These are phyloP conservation scores for Phanerochaete sordida DNA, from an alignment of 768 basidiomycete species.

Conservation along the genomic window DNA sequence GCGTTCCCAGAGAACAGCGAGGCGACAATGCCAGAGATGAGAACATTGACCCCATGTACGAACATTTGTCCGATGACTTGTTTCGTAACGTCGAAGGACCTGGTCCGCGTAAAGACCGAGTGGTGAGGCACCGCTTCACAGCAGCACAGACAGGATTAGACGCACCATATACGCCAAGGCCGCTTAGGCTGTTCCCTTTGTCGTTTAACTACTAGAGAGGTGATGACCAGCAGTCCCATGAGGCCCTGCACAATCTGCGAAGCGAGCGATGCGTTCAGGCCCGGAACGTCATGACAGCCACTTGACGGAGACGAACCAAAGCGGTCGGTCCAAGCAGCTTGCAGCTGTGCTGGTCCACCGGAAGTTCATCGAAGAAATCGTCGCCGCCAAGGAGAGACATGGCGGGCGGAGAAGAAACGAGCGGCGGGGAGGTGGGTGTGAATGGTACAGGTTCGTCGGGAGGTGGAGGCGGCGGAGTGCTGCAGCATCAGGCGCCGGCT, in stretches of 20 bases:
- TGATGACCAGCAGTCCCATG: conserved; percentile 89
- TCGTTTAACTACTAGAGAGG: conserved; percentile 83
- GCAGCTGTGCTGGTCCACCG: conserved; percentile 42
- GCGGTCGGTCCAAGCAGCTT: conserved; percentile 46
- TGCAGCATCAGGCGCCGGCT: not conserved
- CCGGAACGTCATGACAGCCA: not conserved
- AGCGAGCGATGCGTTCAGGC: conserved; percentile 3
- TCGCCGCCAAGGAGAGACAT: conserved; percentile 14
- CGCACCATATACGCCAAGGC: conserved; percentile 91
- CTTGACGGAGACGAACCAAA: conserved; percentile 29
- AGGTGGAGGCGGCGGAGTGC: not conserved
- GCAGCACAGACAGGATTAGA: not conserved
- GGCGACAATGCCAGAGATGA: conserved; percentile 77
- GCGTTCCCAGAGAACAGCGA: conserved; percentile 72
- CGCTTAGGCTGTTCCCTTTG: conserved; percentile 82
- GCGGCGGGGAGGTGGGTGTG: conserved; percentile 2
- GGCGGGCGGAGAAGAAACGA: not conserved
- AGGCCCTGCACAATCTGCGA: conserved; percentile 73
- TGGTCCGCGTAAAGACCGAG: conserved; percentile 24
- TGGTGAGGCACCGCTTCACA: conserved; percentile 3
- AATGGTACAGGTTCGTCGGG: not conserved
- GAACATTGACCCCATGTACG: conserved; percentile 73
- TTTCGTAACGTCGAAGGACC: conserved; percentile 92
- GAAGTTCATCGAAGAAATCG: conserved; percentile 28
- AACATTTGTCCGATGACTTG: conserved; percentile 86